Evolutionary conservation across 352 stramenopile genomes (phyloP).

Genomic region (Phytophthora cryptogea): DNA sequence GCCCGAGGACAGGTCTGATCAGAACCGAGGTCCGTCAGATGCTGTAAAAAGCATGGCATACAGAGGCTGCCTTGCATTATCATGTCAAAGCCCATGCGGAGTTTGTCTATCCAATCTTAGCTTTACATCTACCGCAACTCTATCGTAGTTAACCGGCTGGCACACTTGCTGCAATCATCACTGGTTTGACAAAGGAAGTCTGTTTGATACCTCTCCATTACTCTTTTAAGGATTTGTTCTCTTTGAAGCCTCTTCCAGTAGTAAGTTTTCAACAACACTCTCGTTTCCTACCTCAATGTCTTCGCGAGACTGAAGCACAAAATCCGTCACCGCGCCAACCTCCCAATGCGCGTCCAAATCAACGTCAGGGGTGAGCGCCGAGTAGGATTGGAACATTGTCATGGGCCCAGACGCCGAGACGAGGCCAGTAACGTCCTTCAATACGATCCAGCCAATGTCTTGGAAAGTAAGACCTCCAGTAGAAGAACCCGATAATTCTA

Average conservation of each 20-base stretch:
- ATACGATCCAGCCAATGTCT: constrained; percentile 37
- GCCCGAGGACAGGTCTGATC: neutral
- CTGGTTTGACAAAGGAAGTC: no score
- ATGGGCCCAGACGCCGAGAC: constrained; percentile 12
- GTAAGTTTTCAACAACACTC: constrained; percentile 27
- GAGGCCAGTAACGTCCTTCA: constrained; percentile 26
- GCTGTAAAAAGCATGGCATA: neutral
- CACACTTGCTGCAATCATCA: no score
- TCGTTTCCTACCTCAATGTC: constrained; percentile 33
- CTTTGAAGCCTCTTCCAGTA: constrained; percentile 25
- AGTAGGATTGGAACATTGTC: constrained; percentile 35
- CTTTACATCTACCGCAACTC: no score
- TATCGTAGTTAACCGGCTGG: no score
- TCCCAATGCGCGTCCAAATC: constrained; percentile 39
- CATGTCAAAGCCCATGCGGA: no score
- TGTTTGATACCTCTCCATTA: neutral
- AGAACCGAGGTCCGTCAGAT: neutral
- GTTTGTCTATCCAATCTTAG: no score
- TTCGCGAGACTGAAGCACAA: constrained; percentile 38
- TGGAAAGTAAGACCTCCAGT: constrained; percentile 24
- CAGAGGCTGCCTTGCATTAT: no score
- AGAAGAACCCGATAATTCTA: constrained; percentile 5
- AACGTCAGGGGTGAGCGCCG: constrained; percentile 28
- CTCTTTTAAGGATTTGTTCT: neutral
- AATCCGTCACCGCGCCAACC: constrained; percentile 45